phyloP scores from a whole-genome alignment of 805 yeast genomes.

The Cyberlindnera mycetangii region DNA sequence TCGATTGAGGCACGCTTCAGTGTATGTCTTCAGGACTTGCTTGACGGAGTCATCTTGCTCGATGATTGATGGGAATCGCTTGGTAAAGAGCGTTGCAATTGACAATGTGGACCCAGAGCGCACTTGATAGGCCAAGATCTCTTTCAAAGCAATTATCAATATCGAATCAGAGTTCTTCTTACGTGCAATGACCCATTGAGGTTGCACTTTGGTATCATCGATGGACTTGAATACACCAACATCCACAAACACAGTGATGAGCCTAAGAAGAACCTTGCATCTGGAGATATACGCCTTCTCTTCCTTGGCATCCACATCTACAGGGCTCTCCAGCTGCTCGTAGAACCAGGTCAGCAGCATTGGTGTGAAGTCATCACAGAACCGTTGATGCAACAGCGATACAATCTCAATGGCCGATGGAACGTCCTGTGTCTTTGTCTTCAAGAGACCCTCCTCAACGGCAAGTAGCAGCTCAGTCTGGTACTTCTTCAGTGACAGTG shows the following conservation, averaged over 20 bases:
- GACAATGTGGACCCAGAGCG: constrained; percentile 33
- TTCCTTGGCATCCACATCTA: constrained; percentile 37
- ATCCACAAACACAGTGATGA: constrained; percentile 55
- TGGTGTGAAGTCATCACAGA: constrained; percentile 51
- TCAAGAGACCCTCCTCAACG: constrained; percentile 57
- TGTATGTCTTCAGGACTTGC: constrained; percentile 38
- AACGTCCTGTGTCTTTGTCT: constrained; percentile 54
- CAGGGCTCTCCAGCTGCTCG: constrained; percentile 37
- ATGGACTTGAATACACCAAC: constrained; percentile 52
- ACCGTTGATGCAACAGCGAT: constrained; percentile 76
- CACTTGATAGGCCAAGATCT: constrained; percentile 41
- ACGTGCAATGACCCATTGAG: constrained; percentile 40
- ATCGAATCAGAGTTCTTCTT: constrained; percentile 36
- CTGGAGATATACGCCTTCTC: constrained; percentile 37
- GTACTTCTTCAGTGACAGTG: constrained; percentile 70
- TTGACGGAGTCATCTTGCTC: constrained; percentile 28
- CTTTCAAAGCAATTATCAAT: constrained; percentile 42
- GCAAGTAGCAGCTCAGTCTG: constrained; percentile 65
- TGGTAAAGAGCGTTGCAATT: constrained; percentile 47
- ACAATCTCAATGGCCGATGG: constrained; percentile 63
- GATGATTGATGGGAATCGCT: constrained; percentile 40
- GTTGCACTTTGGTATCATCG: constrained; percentile 42
- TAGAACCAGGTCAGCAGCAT: constrained; percentile 41
- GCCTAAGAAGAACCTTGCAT: constrained; percentile 45
- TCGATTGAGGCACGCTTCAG: constrained; percentile 39